Evolutionary conservation across 306 rosid genomes (phyloP).

Genomic region (Quercus gilva): DNA sequence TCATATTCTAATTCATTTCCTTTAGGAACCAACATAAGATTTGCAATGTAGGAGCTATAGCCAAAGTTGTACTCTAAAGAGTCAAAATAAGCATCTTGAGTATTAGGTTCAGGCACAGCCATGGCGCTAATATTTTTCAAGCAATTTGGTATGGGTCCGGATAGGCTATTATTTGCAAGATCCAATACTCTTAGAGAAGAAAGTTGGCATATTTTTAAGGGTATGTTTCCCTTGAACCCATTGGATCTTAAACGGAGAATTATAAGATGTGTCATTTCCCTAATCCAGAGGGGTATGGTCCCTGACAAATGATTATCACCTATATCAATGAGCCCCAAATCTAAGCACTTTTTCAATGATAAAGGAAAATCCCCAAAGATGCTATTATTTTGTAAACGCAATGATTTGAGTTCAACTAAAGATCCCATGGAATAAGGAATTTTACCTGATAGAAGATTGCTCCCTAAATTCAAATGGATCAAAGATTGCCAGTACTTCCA

Average conservation of each 20-base stretch:
- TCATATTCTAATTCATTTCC: too few species aligned
- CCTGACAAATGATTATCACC: conserved; percentile 32
- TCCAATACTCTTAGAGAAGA: conserved; percentile 30
- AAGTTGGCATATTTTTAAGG: conserved; percentile 26
- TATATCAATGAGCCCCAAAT: conserved; percentile 30
- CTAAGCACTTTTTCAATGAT: conserved; percentile 18
- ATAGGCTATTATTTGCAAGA: neutral
- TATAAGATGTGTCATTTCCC: conserved; percentile 20
- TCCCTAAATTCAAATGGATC: conserved; percentile 31
- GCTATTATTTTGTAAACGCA: conserved; percentile 17
- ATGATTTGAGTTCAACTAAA: conserved; percentile 17
- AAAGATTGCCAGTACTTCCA: conserved; percentile 35
- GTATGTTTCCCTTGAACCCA: conserved; percentile 14
- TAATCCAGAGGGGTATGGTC: neutral
- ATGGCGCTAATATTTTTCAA: conserved; percentile 24
- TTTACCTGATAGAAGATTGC: conserved; percentile 28
- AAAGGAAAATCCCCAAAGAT: conserved; percentile 20
- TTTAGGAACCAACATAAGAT: conserved; percentile 7
- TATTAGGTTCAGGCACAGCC: conserved; percentile 14
- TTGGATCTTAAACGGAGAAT: conserved; percentile 36
- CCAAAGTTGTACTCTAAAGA: conserved; percentile 4
- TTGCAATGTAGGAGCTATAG: conserved; percentile 12
- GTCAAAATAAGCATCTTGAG: conserved; percentile 16
- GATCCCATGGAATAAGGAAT: conserved; percentile 22
- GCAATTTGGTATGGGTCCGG: conserved; percentile 44